A percentile compares a stretch with the other conserved stretches of the same genome.
phyloP scores from a whole-genome alignment of 495 filamentous ascomycete species.

The Penicillium argentinense region DNA sequence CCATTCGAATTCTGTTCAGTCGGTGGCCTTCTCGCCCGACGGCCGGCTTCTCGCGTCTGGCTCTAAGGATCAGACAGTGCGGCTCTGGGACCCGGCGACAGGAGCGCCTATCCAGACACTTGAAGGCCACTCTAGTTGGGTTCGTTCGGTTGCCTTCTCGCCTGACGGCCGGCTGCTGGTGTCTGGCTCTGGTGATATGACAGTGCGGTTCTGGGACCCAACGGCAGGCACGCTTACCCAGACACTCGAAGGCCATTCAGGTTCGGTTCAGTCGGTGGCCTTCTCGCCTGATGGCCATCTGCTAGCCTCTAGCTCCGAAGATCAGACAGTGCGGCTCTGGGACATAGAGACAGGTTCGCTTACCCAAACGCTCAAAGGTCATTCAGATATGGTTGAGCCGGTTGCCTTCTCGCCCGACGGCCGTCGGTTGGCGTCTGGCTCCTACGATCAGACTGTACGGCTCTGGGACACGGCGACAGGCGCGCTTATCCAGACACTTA shows the following conservation, averaged over 20 bases:
- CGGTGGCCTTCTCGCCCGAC: constrained; percentile 34
- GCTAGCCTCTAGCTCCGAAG: constrained; percentile 15
- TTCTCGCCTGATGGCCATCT: constrained; percentile 25
- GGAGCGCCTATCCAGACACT: too few species aligned
- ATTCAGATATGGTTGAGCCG: neutral
- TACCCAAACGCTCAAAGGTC: neutral
- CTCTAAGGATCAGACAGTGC: too few species aligned
- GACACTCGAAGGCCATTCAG: constrained; percentile 20
- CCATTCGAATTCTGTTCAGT: too few species aligned
- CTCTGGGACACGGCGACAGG: constrained; percentile 33
- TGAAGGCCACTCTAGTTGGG: neutral
- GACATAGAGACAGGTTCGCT: constrained; percentile 5
- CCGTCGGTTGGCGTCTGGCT: constrained; percentile 27
- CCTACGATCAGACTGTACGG: constrained; percentile 25
- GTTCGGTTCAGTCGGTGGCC: constrained; percentile 12
- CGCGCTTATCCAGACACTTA: constrained; percentile 13
- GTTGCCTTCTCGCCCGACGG: constrained; percentile 14
- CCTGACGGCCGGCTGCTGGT: constrained; percentile 21
- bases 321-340: constrained; percentile 30
- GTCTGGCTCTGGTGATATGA: constrained; percentile 26
- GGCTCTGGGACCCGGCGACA: neutral
- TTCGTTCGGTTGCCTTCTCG: constrained; percentile 24
- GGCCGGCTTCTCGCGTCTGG: too few species aligned
- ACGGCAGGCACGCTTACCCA: constrained; percentile 1
- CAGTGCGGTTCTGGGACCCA: constrained; percentile 13